Evolutionary conservation across 768 basidiomycete genomes (phyloP).

Genomic region (Amanita muscaria): DNA sequence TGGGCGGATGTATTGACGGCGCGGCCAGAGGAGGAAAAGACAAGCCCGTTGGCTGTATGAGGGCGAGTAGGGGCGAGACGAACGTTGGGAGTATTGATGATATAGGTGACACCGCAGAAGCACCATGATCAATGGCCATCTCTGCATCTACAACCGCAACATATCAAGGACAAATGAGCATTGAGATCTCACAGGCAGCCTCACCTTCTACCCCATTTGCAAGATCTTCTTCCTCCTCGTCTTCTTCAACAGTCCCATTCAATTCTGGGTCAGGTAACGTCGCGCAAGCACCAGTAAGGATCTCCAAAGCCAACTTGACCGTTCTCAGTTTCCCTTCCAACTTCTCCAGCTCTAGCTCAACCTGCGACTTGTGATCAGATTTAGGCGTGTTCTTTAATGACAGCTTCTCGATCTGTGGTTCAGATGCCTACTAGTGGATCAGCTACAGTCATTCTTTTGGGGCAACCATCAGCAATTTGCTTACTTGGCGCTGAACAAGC

Average conservation of each 20-base stretch:
- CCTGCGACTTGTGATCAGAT: constrained; percentile 65
- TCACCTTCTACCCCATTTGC: constrained; percentile 20
- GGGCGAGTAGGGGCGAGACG: constrained; percentile 56
- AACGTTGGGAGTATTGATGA: constrained; percentile 48
- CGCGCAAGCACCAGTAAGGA: constrained; percentile 82
- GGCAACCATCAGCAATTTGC: too few relatives aligned
- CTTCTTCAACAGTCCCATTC: constrained; percentile 30
- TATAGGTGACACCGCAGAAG: constrained; percentile 24
- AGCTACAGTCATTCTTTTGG: constrained; percentile 3
- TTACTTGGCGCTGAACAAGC: constrained; percentile 44
- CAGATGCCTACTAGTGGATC: constrained; percentile 31
- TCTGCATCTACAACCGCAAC: constrained; percentile 24
- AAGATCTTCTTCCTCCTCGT: constrained; percentile 26
- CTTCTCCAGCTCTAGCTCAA: constrained; percentile 62
- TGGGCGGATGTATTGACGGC: constrained; percentile 77
- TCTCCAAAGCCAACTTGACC: constrained; percentile 77
- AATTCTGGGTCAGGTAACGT: constrained; percentile 72
- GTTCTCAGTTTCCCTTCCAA: constrained; percentile 67
- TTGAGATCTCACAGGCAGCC: not conserved
- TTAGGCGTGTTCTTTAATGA: constrained; percentile 60
- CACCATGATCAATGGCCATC: constrained; percentile 35
- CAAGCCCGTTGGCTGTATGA: constrained; percentile 67
- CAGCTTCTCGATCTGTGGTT: constrained; percentile 45
- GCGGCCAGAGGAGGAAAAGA: constrained; percentile 72
- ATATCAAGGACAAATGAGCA: not conserved